Evolutionary conservation across 1,284 basidiomycete species (phyloP), one percentile per base, ranked within the genome.

Genomic region (Leccinum subfulvum): DNA sequence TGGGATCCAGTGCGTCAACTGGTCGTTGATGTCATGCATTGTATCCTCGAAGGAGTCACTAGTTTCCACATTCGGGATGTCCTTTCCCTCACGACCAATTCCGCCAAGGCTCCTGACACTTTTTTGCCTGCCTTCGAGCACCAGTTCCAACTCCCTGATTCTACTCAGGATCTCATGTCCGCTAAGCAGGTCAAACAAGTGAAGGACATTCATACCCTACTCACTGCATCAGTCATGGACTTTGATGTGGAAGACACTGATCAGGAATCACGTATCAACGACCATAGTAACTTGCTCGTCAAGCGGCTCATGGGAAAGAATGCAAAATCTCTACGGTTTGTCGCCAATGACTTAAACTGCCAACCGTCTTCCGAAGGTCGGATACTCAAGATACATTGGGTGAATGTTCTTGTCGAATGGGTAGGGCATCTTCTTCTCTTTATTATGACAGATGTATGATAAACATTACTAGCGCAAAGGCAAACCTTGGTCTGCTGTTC

Each of bases 221-320:
- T 59, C n/a, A 54, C 23, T 21, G 49, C 58, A n/a, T 54, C 28
- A 28, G 14, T 39, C 11, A 21, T 30, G 11, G 33, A 57, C 18
- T 33, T 57, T 8, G 2, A 63, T 39, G 14, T 26, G 10, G 60
- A 54, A 18, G 54, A 26, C 9, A 26, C 13, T 30, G 14, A n/a
- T 3, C 52, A 58, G 14, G n/a, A 41, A 47, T 5, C 3, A 13
- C 18, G 14, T 8, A 57, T 63, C 18, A 5, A 54, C 1, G 16
- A 10, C 14, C 56, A 62, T 6, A 54, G 62, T 5, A 28, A 39
- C n/a, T 57, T 3, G 7, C 47, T 62, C 11, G 21, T 18, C 3
- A 62, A 62, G 18, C 7, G 18, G 11, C 60, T 63, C 13, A 62
- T 16, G 9, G 2, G 16, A 26, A 63, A 63, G 41, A 59, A 59